Base-by-base conservation (phyloP, 148 eudicot genomes). In the Arctostaphylos glauca region DNA sequence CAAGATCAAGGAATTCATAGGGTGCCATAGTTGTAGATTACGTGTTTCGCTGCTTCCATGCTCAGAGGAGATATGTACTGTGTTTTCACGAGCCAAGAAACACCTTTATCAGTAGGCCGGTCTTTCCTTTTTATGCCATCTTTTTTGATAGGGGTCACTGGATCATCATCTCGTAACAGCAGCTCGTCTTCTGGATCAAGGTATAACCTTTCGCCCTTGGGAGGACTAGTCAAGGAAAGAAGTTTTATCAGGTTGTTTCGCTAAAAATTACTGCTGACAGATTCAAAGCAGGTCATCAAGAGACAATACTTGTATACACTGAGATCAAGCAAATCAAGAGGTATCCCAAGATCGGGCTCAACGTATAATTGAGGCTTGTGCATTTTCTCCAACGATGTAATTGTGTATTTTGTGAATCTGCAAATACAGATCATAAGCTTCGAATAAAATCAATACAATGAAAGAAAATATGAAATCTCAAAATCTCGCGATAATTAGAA, bases 71-170 rank as follows among this genome's bases (percentile, higher is more conserved):
- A 96, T 31, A 96, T 94, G 83, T 96, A 96, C 81, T 94, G 99
- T 25, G 99, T 96, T 90, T 96, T 96, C 79, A 96, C 98, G 60
- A 96, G 94, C 99, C 99, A 96, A 83, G 98, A 88, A 81, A 96
- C 85, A 80, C 97, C 99, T 84, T 89, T 89, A 87, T 96, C 97
- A 75, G 94, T 92, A 21, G 99, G 99, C 54, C 99, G 92, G 2
- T 92, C 97, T 87, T 94, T 96, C 89, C 86, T 92, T 85, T 86
- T 94, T 77, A 96, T 81, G 68, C 98, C 99, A 91, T 96, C 94
- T 85, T 88, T 90, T 86, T 90, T 96, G 68, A 93, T 81, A 16
- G 98, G 98, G 80, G 97, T 92, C 72, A 89, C 83, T 84, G 92
- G 84, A 85, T 90, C 92, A 87, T 96, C 99, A 84, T 96, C 99